Evolutionary conservation across 2,329 filamentous ascomycete species (phyloP).

Genomic region (Aspergillus ibericus): DNA sequence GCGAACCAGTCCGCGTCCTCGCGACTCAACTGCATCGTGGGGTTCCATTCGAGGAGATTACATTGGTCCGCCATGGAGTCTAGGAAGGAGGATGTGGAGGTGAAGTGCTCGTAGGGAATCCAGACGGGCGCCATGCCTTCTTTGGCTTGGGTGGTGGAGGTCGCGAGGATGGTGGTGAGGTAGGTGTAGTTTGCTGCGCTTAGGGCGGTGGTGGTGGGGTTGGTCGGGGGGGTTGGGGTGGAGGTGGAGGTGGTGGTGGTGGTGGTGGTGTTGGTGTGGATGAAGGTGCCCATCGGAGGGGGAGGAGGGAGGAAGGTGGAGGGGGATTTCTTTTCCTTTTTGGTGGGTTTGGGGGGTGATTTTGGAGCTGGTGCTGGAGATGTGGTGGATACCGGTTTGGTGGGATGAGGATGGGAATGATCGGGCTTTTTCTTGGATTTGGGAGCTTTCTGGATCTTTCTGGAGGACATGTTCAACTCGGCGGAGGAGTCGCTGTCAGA

Average conservation of each 20-base stretch:
- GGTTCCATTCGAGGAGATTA: conserved; percentile 10
- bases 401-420: too few species aligned
- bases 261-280: background rate
- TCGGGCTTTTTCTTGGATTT: too few species aligned
- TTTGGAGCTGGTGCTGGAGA: too few species aligned
- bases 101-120: conserved; percentile 16
- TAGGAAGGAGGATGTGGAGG: conserved; percentile 17
- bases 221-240: background rate
- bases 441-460: background rate
- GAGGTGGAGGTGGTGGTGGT: background rate
- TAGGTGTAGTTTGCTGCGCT: background rate
- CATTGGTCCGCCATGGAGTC: conserved; percentile 17
- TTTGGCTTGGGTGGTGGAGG: conserved; percentile 12
- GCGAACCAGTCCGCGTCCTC: conserved; percentile 2
- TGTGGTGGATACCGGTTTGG: too few species aligned
- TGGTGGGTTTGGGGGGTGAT: too few species aligned
- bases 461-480: background rate
- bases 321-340: too few species aligned
- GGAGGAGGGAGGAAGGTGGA: too few species aligned
- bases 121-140: conserved; percentile 18
- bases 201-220: background rate
- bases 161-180: conserved; percentile 20
- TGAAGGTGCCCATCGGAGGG: too few species aligned
- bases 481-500: background rate
- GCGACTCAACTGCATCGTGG: conserved; percentile 11